These are phyloP conservation scores for Babesia ovis DNA, from an alignment of 169 alveolate genomes.

Conservation along the genomic window DNA sequence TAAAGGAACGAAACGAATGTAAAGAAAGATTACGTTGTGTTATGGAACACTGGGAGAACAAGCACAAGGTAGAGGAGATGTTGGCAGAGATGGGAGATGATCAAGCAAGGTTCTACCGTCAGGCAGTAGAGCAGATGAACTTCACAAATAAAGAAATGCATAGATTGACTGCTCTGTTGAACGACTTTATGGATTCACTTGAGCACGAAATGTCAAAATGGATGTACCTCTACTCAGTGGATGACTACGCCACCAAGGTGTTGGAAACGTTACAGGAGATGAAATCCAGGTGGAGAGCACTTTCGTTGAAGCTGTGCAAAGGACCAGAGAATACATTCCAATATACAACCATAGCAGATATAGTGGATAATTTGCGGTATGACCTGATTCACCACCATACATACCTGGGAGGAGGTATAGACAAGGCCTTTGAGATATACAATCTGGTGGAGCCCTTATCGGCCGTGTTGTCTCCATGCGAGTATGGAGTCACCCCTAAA, in stretches of 20 bases:
- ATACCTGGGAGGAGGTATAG: slow-evolving; percentile 74
- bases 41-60: slow-evolving; percentile 60
- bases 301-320: slow-evolving; percentile 45
- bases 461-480: slow-evolving; percentile 78
- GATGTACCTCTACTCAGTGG: slow-evolving; percentile 73
- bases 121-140: slow-evolving; percentile 54
- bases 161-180: slow-evolving; percentile 39
- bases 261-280: slow-evolving; percentile 68
- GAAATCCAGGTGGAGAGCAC: slow-evolving; percentile 67
- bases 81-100: slow-evolving; percentile 48
- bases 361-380: slow-evolving; percentile 81
- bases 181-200: slow-evolving; percentile 64
- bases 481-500: slow-evolving; percentile 79
- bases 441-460: slow-evolving; percentile 71
- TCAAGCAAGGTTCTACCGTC: slow-evolving; percentile 50
- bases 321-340: slow-evolving; percentile 70
- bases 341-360: slow-evolving; percentile 82
- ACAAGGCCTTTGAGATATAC: slow-evolving; percentile 72
- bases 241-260: slow-evolving; percentile 74
- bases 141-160: slow-evolving; percentile 48
- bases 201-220: slow-evolving; percentile 75
- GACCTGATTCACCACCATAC: slow-evolving; percentile 85
- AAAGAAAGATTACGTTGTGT: slow-evolving; percentile 42
- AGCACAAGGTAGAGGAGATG: slow-evolving; percentile 40
- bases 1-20: slow-evolving; percentile 69